Conservation (phyloP, 371 early-diverging fungal genomes). For the Massospora cicadina region DNA sequence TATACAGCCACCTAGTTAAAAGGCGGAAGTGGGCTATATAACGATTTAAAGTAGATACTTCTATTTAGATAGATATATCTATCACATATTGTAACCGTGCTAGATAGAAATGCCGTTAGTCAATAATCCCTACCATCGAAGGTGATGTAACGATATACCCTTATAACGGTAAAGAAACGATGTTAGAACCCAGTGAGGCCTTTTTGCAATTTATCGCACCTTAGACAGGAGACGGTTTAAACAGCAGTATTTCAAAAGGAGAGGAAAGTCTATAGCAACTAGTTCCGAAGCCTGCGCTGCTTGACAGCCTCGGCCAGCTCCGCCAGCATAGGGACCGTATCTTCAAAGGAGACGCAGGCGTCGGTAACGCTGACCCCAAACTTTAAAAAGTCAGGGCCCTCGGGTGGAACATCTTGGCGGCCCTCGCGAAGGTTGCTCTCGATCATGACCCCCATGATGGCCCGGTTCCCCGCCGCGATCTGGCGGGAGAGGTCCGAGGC, state of each 20-base stretch:
- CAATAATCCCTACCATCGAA: no score
- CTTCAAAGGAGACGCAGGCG: slow-evolving; percentile 65
- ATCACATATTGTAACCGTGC: no score
- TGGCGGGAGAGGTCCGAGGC: slow-evolving; percentile 48
- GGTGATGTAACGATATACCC: no score
- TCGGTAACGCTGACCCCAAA: slow-evolving; percentile 76
- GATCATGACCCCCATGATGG: slow-evolving; percentile 80
- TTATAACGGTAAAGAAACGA: no score
- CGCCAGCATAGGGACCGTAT: slow-evolving; percentile 46
- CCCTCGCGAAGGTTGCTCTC: slow-evolving; percentile 76
- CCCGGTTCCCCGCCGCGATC: slow-evolving; percentile 38
- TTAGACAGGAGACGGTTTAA: neutral
- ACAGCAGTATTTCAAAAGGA: neutral
- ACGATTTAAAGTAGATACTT: no score
- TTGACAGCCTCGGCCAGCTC: slow-evolving; percentile 48
- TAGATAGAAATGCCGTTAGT: no score
- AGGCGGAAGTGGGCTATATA: no score
- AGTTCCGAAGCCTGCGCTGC: slow-evolving; percentile 15
- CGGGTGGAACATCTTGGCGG: slow-evolving; percentile 51
- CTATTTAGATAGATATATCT: no score
- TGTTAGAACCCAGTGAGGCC: no score
- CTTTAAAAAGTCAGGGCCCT: slow-evolving; percentile 40
- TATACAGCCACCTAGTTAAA: no score
- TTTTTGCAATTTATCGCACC: neutral
- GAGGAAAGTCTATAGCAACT: neutral